Conservation (phyloP, 441 rosid species). For the Gossypium gossypioides region DNA sequence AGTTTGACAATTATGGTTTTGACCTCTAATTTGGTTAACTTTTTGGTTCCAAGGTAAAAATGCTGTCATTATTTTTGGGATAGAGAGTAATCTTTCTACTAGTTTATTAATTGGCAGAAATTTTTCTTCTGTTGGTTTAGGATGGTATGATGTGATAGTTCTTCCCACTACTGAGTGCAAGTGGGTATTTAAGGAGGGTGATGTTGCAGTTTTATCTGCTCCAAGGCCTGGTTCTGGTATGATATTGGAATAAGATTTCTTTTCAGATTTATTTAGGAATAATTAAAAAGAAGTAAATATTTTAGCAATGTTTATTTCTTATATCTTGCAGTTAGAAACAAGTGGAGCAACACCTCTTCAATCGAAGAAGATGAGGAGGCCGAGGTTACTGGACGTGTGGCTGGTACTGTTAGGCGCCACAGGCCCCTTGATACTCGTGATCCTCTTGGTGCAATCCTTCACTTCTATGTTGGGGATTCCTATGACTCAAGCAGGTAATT, state of each 20-base stretch:
- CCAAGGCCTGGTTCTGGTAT: conserved; percentile 77
- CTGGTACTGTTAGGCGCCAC: conserved; percentile 86
- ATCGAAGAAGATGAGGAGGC: conserved; percentile 53
- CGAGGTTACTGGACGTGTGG: conserved; percentile 68
- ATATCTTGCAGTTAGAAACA: conserved; percentile 40
- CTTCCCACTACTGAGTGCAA: conserved; percentile 64
- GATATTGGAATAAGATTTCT: conserved; percentile 6
- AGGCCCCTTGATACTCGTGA: conserved; percentile 90
- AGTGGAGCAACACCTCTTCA: conserved; percentile 34
- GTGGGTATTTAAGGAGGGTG: conserved; percentile 97
- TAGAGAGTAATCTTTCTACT: background rate
- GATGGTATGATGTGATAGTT: conserved; percentile 90
- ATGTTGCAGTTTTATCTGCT: conserved; percentile 80
- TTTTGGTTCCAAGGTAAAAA: background rate
- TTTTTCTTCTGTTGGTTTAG: conserved; percentile 31
- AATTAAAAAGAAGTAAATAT: background rate
- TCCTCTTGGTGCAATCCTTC: conserved; percentile 91
- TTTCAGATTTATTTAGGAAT: background rate
- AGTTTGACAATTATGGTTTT: background rate
- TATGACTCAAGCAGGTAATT: conserved; percentile 54
- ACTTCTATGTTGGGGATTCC: conserved; percentile 84
- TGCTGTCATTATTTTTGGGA: background rate
- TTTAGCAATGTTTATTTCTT: conserved; percentile 5
- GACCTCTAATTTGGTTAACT: background rate
- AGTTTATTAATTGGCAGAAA: conserved; percentile 5